Evolutionary conservation across 139 green algal species (phyloP), one percentile per base, ranked within the genome.

Genomic region (Volvox africanus): DNA sequence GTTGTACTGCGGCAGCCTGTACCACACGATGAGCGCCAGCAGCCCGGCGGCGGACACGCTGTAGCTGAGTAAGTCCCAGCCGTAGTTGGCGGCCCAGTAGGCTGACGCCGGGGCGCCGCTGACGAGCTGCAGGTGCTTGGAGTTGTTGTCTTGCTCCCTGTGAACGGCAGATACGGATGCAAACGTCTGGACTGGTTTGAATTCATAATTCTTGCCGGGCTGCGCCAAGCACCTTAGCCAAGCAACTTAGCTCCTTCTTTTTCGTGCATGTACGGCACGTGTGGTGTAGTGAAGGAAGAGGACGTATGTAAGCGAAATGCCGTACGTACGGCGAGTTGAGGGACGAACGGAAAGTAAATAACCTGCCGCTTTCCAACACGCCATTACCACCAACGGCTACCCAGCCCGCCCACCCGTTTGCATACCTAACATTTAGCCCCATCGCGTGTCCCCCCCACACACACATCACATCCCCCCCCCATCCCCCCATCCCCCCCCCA

Each of bases 61-160:
- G 86, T 93, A 97, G 73, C 87, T 88, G 30, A 93, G 9, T 1
- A 95, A 32, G 87, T 97, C 96, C 88, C 93, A 96, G 0, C 81
- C 19, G 67, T 94, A 95, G 78, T 95, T 96, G 76, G 96, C 83
- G 20, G 86, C 73, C 96, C 96, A 98, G 91, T 95, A 97, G 44
- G 94, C 93, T 22, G 90, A 88, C 5, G 93, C 67, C 1, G 92
- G 87, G 2, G 94, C 94, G 5, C 96, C 96, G 18, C 92, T 92
- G 13, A 98, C 89, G 35, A 95, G 73, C 93, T 97, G 93, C 67
- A 97, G 61, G 90, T 95, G 89, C 93, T 96, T 97, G 91, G 81
- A 92, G 90, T 93, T 88, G 86, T 88, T 95, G 35, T 93, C 91
- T 11, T 92, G 89, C 93, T 97, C 96, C 80, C 95, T 94, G 80